Conservation (phyloP, 148 eudicot species). For the Amaranthus palmeri region DNA sequence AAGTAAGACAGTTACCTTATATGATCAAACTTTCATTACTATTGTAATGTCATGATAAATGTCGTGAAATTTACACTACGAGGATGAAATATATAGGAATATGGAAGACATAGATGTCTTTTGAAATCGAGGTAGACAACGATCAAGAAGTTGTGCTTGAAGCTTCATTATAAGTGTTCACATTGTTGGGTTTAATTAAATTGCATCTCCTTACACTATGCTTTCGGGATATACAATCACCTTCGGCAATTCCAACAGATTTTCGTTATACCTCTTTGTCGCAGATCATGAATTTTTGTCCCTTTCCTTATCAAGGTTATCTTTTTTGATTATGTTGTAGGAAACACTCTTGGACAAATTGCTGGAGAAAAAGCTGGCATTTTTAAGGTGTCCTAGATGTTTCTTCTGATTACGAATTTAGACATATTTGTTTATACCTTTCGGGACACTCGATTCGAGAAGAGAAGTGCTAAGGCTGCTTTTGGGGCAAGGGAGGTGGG, state of each 20-base stretch:
- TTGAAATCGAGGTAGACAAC: too few relatives aligned
- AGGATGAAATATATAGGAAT: too few relatives aligned
- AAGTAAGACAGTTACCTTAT: too few relatives aligned
- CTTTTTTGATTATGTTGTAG: conserved; percentile 35
- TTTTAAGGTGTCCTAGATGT: conserved; percentile 50
- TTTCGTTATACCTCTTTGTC: neutral
- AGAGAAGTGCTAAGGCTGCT: neutral
- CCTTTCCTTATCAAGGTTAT: neutral
- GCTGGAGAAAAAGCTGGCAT: conserved; percentile 98
- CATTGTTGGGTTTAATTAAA: too few relatives aligned
- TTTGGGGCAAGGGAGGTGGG: neutral
- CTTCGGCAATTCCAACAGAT: neutral
- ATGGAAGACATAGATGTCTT: too few relatives aligned
- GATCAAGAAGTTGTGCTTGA: too few relatives aligned
- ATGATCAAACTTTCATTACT: neutral
- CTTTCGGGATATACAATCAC: neutral
- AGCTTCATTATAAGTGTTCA: neutral
- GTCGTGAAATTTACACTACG: neutral
- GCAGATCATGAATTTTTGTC: neutral
- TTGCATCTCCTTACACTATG: neutral
- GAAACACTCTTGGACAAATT: conserved; percentile 89
- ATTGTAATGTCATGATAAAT: conserved; percentile 6
- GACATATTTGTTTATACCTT: neutral
- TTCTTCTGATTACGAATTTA: neutral
- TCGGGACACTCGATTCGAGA: neutral